phyloP scores from a whole-genome alignment of 2,329 filamentous ascomycete species.

The Celoporthe dispersa region DNA sequence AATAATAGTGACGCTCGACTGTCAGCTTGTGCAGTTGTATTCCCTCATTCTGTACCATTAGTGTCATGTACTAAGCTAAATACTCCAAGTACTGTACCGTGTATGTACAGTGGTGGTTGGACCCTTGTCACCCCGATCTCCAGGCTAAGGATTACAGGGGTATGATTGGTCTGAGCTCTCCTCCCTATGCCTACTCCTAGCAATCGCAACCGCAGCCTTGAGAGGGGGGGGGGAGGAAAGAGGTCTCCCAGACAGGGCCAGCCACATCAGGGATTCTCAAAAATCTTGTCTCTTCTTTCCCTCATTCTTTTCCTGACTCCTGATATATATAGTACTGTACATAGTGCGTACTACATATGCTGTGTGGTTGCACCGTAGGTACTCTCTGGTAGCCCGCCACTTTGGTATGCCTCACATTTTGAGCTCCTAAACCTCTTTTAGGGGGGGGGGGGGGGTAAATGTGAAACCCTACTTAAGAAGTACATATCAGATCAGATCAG shows the following conservation, averaged over 20 bases:
- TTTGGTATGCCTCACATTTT: conserved; percentile 11
- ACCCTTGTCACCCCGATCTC: conserved; percentile 13
- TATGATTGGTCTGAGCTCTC: conserved; percentile 9
- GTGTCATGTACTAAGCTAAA: neutral
- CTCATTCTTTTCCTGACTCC: neutral
- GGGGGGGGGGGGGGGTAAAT: neutral
- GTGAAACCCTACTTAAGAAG: neutral
- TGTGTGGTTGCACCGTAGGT: neutral
- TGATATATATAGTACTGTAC: neutral
- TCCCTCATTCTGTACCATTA: neutral
- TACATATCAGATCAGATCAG: neutral
- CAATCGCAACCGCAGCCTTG: neutral
- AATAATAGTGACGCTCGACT: conserved; percentile 24
- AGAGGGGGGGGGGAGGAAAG: no score
- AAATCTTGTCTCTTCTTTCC: conserved; percentile 1
- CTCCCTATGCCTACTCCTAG: neutral
- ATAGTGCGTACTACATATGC: neutral
- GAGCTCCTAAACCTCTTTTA: neutral
- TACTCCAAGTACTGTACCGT: neutral
- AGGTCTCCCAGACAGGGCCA: neutral
- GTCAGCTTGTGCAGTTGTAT: conserved; percentile 25
- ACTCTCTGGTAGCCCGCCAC: conserved; percentile 10
- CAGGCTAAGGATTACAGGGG: conserved; percentile 6
- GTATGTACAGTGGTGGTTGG: neutral
- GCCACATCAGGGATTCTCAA: neutral